Evolutionary conservation across 305 asterid genomes (phyloP).

Genomic region (Striga hermonthica): DNA sequence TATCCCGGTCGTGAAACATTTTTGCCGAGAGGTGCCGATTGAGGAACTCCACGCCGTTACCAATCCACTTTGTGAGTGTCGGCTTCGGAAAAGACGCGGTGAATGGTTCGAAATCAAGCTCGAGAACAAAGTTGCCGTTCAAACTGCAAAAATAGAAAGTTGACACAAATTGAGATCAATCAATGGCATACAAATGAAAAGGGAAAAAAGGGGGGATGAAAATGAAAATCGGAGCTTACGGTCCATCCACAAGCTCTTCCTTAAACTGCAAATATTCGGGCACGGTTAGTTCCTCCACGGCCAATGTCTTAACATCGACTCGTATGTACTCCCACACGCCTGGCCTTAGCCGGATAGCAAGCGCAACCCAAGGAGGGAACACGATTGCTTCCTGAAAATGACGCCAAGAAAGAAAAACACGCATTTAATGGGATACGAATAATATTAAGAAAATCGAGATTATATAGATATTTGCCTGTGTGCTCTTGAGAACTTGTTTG

Average conservation of each 20-base stretch:
- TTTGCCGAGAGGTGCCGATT: constrained; percentile 13
- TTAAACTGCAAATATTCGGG: constrained; percentile 6
- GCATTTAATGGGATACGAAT: not conserved
- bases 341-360: constrained; percentile 6
- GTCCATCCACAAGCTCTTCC: not conserved
- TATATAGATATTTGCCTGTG: constrained; percentile 51
- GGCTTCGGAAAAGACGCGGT: not conserved
- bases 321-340: constrained; percentile 12
- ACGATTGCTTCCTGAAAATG: constrained; percentile 67
- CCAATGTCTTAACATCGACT: not conserved
- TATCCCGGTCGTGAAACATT: constrained; percentile 6
- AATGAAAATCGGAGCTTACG: not conserved
- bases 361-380: constrained; percentile 34
- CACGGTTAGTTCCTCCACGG: not conserved
- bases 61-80: constrained; percentile 2
- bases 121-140: not conserved
- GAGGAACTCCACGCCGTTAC: constrained; percentile 11
- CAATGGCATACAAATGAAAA: not conserved
- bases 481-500: constrained; percentile 61
- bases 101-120: constrained; percentile 13
- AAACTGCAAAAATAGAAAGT: not conserved
- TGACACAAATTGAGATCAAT: not conserved
- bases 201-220: no score
- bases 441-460: not conserved
- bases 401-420: not conserved